Evolutionary conservation across 257 asterid genomes (phyloP).

Genomic region (Dorcoceras hygrometricum): DNA sequence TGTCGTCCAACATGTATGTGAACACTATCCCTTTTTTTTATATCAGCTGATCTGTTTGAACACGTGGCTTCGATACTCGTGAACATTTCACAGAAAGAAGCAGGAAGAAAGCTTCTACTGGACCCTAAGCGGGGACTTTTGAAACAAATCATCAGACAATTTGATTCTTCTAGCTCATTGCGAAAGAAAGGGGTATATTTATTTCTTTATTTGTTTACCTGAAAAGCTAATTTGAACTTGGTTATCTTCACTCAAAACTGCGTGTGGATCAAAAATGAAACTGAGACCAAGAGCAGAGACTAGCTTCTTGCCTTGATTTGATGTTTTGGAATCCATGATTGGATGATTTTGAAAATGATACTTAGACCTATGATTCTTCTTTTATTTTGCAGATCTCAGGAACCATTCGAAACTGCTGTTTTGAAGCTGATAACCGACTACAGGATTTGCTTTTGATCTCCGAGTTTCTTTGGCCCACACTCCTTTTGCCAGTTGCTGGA

Average conservation of each 20-base stretch:
- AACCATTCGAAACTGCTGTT: slow-evolving; percentile 96
- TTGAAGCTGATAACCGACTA: slow-evolving; percentile 83
- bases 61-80: slow-evolving; percentile 94
- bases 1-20: not conserved
- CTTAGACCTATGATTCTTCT: not conserved
- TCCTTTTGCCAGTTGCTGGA: slow-evolving; percentile 93
- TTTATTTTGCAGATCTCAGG: slow-evolving; percentile 63
- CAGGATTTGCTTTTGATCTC: slow-evolving; percentile 79
- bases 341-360: not conserved
- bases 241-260: not conserved
- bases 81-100: slow-evolving; percentile 77
- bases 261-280: not conserved
- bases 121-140: slow-evolving; percentile 87
- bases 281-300: not conserved
- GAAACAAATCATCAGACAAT: slow-evolving; percentile 84
- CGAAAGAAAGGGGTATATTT: slow-evolving; percentile 82
- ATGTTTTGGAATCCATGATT: slow-evolving; percentile 4
- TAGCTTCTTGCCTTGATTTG: not conserved
- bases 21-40: slow-evolving; percentile 5
- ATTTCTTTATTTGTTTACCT: not conserved
- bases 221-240: not conserved
- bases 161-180: slow-evolving; percentile 66
- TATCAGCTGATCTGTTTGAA: slow-evolving; percentile 79
- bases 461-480: slow-evolving; percentile 96
- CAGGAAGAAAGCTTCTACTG: slow-evolving; percentile 79